These are phyloP conservation scores for Yamadazyma mexicana DNA, from an alignment of 1,139 yeast genomes.

Conservation along the genomic window DNA sequence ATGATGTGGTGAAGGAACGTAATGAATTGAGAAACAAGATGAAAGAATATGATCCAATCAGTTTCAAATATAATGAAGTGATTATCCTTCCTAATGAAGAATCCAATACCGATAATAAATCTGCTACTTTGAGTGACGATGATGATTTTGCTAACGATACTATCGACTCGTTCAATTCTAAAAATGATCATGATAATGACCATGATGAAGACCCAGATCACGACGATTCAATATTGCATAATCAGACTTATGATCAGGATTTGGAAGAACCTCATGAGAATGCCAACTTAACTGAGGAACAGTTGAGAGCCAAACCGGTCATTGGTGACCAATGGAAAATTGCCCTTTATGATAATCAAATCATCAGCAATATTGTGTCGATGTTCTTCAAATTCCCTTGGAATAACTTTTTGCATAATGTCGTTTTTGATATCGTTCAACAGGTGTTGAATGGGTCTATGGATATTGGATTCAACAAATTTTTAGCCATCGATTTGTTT, in stretches of 20 bases:
- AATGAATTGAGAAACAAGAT: slow-evolving; percentile 61
- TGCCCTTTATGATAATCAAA: slow-evolving; percentile 78
- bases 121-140: slow-evolving; percentile 13
- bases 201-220: slow-evolving; percentile 6
- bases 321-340: slow-evolving; percentile 90
- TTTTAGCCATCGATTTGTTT: slow-evolving; percentile 83
- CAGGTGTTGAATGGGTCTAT: slow-evolving; percentile 94
- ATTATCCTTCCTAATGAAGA: slow-evolving; percentile 34
- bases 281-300: slow-evolving; percentile 56
- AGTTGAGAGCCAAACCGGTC: slow-evolving; percentile 70
- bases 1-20: slow-evolving; percentile 70
- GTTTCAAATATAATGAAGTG: slow-evolving; percentile 49
- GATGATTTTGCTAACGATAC: slow-evolving; percentile 37
- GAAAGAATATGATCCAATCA: slow-evolving; percentile 47
- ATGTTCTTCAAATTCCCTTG: slow-evolving; percentile 95
- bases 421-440: slow-evolving; percentile 95
- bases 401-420: slow-evolving; percentile 97
- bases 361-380: slow-evolving; percentile 70
- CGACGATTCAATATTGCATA: slow-evolving; percentile 27
- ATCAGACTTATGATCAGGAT: slow-evolving; percentile 27
- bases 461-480: slow-evolving; percentile 86
- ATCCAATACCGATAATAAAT: slow-evolving; percentile 14
- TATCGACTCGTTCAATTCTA: slow-evolving; percentile 48
- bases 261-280: slow-evolving; percentile 50
- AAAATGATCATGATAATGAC: slow-evolving; percentile 10